Evolutionary conservation across 2,329 filamentous ascomycete genomes (phyloP), one percentile per base, ranked within the genome.

Genomic region (Phyllosticta capitalensis): DNA sequence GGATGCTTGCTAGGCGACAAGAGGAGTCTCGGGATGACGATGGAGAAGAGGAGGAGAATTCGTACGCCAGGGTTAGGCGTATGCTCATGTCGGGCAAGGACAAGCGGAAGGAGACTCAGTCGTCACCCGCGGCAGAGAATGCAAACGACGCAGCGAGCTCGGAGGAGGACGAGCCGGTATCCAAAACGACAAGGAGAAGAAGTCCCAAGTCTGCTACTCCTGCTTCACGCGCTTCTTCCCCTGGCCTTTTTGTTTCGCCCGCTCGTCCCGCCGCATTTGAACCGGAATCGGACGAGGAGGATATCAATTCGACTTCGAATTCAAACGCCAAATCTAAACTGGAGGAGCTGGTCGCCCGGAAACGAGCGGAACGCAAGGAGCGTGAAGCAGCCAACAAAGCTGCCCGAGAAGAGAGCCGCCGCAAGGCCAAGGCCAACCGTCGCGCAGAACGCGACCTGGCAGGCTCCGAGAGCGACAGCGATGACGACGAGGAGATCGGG

Each of bases 311-410:
- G 24, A 26, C 24, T 26, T 26, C 7, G 7, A n/a, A 6, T 14
- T n/a, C 38, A n/a, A 72, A 58, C 75, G 80, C 62, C 81, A 83
- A 67, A 54, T 77, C 82, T 49, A 83, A 86, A 5, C 86, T 95
- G 67, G 78, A 84, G 62, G 87, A 86, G 7, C 81, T 95, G 0
- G 81, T 94, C 10, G 84, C 84, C 52, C 82, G 84, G 66, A 94
- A 92, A 68, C 83, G 85, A 55, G 81, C 85, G 63, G 87, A 94
- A 68, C 81, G 87, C 7, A 75, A 85, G 38, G 86, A 83, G 3
- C 83, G 79, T 56, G 87, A 94, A 66, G 83, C 81, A 20, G 79
- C 51, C 75, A 78, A 65, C 72, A 68, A 38, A 72, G 74, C 64
- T 76, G 73, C 67, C 71, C 70, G 62, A 72, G 66, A 81, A 62